These are phyloP conservation scores for Asterochloris erici DNA, from an alignment of 139 green algal genomes.

Conservation along the genomic window DNA sequence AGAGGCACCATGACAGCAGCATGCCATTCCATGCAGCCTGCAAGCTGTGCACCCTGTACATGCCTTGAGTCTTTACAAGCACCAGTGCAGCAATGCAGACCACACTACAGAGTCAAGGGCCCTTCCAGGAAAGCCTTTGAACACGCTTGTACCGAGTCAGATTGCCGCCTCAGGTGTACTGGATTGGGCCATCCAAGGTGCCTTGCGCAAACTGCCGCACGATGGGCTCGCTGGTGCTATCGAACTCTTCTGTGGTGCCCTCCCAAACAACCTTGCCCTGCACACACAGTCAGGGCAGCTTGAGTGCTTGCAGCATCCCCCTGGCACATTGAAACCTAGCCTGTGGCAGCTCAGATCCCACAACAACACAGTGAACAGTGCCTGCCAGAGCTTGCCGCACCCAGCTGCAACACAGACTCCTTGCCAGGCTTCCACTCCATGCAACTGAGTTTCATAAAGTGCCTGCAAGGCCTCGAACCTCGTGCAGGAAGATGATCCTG, in stretches of 20 bases:
- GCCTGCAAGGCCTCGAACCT: not conserved
- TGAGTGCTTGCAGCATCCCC: not conserved
- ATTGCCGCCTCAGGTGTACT: slow-evolving; percentile 60
- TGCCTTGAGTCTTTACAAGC: no score
- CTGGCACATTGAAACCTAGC: not conserved
- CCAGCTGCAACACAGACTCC: not conserved
- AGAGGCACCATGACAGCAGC: no score
- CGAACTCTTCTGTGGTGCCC: slow-evolving; percentile 87
- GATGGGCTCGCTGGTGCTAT: slow-evolving; percentile 88
- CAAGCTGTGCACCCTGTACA: no score
- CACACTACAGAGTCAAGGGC: no score
- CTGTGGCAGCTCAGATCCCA: not conserved
- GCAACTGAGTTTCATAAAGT: not conserved
- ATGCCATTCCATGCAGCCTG: no score
- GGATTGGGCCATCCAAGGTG: slow-evolving; percentile 82
- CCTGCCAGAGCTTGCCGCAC: no score
- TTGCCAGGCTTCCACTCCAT: not conserved
- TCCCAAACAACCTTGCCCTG: slow-evolving; percentile 95
- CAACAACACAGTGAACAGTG: not conserved
- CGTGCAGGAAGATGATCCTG: slow-evolving; percentile 94
- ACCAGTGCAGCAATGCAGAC: no score
- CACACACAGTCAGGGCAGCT: not conserved
- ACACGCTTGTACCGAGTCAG: no score
- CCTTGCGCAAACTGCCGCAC: slow-evolving; percentile 93
- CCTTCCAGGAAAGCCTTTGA: no score